Evolutionary conservation across 2,329 filamentous ascomycete species (phyloP).

Genomic region (Colletotrichum agaves): DNA sequence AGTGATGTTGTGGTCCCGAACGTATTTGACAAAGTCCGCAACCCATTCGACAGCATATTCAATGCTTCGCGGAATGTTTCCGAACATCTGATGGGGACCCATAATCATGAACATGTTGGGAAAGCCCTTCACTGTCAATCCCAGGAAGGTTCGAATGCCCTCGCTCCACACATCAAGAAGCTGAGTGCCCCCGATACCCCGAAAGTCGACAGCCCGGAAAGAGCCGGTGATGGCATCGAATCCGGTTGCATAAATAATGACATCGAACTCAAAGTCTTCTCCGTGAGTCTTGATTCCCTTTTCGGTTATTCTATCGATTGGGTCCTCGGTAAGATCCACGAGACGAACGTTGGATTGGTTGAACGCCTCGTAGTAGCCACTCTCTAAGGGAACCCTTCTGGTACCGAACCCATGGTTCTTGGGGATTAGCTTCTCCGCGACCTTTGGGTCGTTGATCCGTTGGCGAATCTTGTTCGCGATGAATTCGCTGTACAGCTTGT

Average conservation of each 20-base stretch:
- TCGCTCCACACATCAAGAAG: slow-evolving; percentile 49
- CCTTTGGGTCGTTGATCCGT: slow-evolving; percentile 48
- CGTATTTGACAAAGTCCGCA: slow-evolving; percentile 48
- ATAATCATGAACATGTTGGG: slow-evolving; percentile 61
- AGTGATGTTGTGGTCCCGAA: slow-evolving; percentile 46
- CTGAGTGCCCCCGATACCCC: slow-evolving; percentile 42
- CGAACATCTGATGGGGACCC: slow-evolving; percentile 56
- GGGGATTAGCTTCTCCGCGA: slow-evolving; percentile 49
- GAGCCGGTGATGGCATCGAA: slow-evolving; percentile 48
- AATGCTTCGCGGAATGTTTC: slow-evolving; percentile 54
- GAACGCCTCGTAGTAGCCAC: slow-evolving; percentile 61
- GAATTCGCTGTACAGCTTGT: slow-evolving; percentile 44
- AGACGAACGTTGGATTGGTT: slow-evolving; percentile 58
- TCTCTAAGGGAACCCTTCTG: slow-evolving; percentile 55
- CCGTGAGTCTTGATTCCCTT: slow-evolving; percentile 49
- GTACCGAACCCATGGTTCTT: slow-evolving; percentile 41
- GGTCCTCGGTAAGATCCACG: slow-evolving; percentile 55
- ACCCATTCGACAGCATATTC: slow-evolving; percentile 55
- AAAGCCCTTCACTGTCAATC: slow-evolving; percentile 53
- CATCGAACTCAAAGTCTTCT: slow-evolving; percentile 47
- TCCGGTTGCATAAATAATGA: slow-evolving; percentile 54
- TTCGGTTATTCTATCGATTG: slow-evolving; percentile 51
- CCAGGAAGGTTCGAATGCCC: slow-evolving; percentile 52
- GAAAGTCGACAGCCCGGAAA: slow-evolving; percentile 49
- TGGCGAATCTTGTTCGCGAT: slow-evolving; percentile 49